Percentiles rank a stretch among this genome's conserved stretches.
phyloP scores from a whole-genome alignment of 768 basidiomycete species.

The Tremella yokohamensis region DNA sequence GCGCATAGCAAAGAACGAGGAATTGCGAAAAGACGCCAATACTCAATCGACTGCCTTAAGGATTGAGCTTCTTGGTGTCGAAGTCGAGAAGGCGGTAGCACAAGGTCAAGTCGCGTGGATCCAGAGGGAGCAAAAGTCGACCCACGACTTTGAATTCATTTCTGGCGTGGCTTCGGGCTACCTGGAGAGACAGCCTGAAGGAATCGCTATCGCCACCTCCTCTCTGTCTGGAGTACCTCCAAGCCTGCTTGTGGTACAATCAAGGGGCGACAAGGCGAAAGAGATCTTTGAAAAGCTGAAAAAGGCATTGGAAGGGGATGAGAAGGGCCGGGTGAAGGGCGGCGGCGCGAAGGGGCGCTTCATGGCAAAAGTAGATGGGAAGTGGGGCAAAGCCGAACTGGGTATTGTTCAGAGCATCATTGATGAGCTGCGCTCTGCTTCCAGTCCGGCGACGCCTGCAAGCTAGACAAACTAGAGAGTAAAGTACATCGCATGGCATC shows the following conservation, averaged over 20 bases:
- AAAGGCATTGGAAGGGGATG: conserved; percentile 28
- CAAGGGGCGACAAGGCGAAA: conserved; percentile 37
- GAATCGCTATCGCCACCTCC: conserved; percentile 25
- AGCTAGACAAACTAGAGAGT: no score
- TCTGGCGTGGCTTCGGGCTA: conserved; percentile 1
- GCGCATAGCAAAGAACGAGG: conserved; percentile 55
- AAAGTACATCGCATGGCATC: no score
- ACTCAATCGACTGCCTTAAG: neutral
- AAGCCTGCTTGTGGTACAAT: conserved; percentile 34
- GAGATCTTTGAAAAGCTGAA: conserved; percentile 34
- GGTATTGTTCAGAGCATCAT: conserved; percentile 15
- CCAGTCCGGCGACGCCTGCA: no score
- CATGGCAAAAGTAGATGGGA: conserved; percentile 46
- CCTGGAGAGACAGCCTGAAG: neutral
- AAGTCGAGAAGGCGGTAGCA: conserved; percentile 1
- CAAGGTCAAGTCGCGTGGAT: conserved; percentile 22
- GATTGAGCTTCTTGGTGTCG: neutral
- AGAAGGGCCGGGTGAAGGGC: conserved; percentile 40
- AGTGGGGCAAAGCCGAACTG: conserved; percentile 38
- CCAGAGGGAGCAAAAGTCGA: conserved; percentile 32
- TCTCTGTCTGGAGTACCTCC: conserved; percentile 14
- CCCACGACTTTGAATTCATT: conserved; percentile 48
- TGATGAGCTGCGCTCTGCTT: conserved; percentile 3
- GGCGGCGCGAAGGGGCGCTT: conserved; percentile 49
- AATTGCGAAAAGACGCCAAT: conserved; percentile 54